Evolutionary conservation across 768 basidiomycete genomes (phyloP), one percentile per base, ranked within the genome.

Genomic region (Mycena galopus): DNA sequence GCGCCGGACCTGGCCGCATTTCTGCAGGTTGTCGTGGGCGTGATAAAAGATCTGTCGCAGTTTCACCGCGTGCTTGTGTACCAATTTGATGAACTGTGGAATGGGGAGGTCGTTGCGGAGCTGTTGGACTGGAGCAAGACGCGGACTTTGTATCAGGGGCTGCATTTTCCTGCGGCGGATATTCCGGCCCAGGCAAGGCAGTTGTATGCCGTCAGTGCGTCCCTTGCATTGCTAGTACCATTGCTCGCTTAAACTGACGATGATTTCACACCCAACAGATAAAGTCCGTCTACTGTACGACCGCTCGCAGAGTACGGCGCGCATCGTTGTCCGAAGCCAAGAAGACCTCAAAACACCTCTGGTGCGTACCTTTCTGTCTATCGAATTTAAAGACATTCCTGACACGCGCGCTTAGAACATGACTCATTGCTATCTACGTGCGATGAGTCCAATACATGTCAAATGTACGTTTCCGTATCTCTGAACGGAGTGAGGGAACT

Each of bases 371-470:
- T n/a, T n/a, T 51, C 32, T 14, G 21, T 55, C 51, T 19, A 53
- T 30, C 39, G n/a, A n/a, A n/a, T 29, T 57, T 7, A 0, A 0
- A 5, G 5, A 39, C 1, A 2, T 33, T 27, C 5, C 57, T 59
- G 25, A 70, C 32, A 51, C 33, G 9, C 25, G 5, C 58, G n/a
- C n/a, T n/a, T n/a, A 93, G 88, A 90, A 95, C 77, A 94, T 95
- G 93, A 94, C 94, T 0, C 92, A 95, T 80, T 93, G 91, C 67
- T 94, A 92, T 74, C 83, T 95, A 11, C 89, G 94, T n/a, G 93
- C 94, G 0, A 95, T 96, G 94, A 93, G 92, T 73, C 94, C 94
- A 9, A 94, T 96, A 58, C 94, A 95, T 77, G 81, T 94, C 70
- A 91, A 94, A 82, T 95, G 91, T 92, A 72, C 33, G 88, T 80